phyloP scores from a whole-genome alignment of 1,284 basidiomycete species.

The Neotropicomus parvogracilis region DNA sequence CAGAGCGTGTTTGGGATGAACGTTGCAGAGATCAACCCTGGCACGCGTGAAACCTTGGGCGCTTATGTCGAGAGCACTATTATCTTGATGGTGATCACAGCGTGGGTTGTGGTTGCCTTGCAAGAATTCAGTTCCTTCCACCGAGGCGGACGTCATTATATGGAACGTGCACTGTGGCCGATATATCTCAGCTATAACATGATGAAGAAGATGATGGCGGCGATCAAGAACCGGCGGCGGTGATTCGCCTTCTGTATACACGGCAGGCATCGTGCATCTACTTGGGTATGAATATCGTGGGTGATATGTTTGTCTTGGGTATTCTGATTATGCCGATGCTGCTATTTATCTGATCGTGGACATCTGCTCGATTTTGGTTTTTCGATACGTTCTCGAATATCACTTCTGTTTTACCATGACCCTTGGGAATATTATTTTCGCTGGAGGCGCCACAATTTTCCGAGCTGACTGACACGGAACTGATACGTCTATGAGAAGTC shows the following conservation, averaged over 20 bases:
- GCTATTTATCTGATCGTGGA: not conserved
- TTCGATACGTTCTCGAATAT: too few species aligned
- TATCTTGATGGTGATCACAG: slow-evolving; percentile 46
- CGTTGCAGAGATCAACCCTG: slow-evolving; percentile 37
- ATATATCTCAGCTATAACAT: slow-evolving; percentile 1
- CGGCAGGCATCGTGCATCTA: not conserved
- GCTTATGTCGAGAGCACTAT: slow-evolving; percentile 44
- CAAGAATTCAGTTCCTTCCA: slow-evolving; percentile 30
- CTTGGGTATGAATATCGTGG: not conserved
- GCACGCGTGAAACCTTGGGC: slow-evolving; percentile 33
- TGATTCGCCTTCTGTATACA: too few species aligned
- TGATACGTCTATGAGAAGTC: too few species aligned
- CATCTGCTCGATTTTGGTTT: too few species aligned
- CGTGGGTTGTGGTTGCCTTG: slow-evolving; percentile 43
- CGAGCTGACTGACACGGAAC: too few species aligned
- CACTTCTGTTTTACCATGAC: too few species aligned
- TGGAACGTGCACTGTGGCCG: slow-evolving; percentile 24
- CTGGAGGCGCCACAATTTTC: too few species aligned
- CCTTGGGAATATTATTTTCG: too few species aligned
- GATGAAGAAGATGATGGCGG: not conserved
- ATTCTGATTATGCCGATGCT: not conserved
- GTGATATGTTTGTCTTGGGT: slow-evolving; percentile 4
- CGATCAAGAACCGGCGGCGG: not conserved
- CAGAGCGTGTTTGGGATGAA: slow-evolving; percentile 42
- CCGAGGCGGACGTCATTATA: not conserved